Percentiles rank a stretch among this genome's conserved stretches.
Conservation (phyloP, 1,284 basidiomycete genomes). For the Sporisorium graminicola region DNA sequence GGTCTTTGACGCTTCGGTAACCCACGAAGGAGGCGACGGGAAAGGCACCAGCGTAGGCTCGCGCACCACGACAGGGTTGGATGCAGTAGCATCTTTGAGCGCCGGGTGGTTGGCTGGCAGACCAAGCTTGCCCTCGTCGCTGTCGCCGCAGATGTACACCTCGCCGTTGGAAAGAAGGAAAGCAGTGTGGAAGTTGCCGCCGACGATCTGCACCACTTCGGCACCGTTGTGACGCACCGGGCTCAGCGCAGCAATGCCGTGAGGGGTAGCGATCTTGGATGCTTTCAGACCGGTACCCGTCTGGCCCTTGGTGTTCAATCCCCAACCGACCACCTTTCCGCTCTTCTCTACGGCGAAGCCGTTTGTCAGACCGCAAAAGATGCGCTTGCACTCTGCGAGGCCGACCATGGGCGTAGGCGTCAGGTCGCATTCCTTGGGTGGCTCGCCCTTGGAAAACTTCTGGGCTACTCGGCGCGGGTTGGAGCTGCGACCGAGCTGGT, state of each 20-base stretch:
- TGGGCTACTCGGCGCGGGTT: slow-evolving; percentile 71
- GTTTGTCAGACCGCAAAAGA: slow-evolving; percentile 85
- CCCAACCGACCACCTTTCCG: slow-evolving; percentile 90
- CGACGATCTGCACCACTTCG: slow-evolving; percentile 74
- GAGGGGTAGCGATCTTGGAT: slow-evolving; percentile 78
- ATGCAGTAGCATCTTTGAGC: slow-evolving; percentile 32
- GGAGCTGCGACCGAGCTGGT: slow-evolving; percentile 86
- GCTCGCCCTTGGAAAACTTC: slow-evolving; percentile 53
- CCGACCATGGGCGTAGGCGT: slow-evolving; percentile 79
- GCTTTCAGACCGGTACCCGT: slow-evolving; percentile 74
- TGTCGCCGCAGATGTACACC: slow-evolving; percentile 74
- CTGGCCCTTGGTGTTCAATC: slow-evolving; percentile 83
- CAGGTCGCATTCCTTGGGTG: slow-evolving; percentile 85
- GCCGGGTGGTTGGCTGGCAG: slow-evolving; percentile 48
- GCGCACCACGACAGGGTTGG: slow-evolving; percentile 51
- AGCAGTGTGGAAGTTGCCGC: slow-evolving; percentile 87
- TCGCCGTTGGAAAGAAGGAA: slow-evolving; percentile 86
- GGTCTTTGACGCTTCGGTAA: slow-evolving; percentile 55
- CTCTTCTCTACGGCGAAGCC: slow-evolving; percentile 88
- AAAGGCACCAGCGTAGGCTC: slow-evolving; percentile 63
- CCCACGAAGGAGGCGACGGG: slow-evolving; percentile 70
- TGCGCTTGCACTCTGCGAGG: slow-evolving; percentile 80
- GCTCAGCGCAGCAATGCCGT: slow-evolving; percentile 77
- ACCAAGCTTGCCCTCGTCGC: slow-evolving; percentile 63
- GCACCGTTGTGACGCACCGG: slow-evolving; percentile 76